phyloP scores from a whole-genome alignment of 345 rosid genomes.

The Lepidium africanum region DNA sequence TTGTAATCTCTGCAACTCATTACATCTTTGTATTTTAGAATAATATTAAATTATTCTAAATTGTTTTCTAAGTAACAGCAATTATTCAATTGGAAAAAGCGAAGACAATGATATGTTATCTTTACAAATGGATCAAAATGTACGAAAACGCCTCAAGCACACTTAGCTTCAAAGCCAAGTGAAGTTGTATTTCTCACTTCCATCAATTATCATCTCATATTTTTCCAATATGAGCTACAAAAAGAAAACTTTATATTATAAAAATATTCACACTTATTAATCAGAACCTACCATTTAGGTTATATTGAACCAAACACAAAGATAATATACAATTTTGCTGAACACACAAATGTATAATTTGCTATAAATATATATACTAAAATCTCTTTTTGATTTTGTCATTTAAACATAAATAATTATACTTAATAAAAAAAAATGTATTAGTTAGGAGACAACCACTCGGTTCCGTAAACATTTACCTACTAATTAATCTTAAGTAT shows the following conservation, averaged over 20 bases:
- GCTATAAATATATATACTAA: not conserved
- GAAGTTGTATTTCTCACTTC: slow-evolving; percentile 17
- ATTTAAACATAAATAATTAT: not conserved
- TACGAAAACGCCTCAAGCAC: slow-evolving; percentile 6
- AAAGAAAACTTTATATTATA: not conserved
- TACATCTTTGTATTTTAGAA: not conserved
- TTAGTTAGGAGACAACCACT: slow-evolving; percentile 24
- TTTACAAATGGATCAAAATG: slow-evolving; percentile 14
- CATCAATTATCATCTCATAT: slow-evolving; percentile 14
- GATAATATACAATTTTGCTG: not conserved
- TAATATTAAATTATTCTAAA: not conserved
- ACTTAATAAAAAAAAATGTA: not conserved
- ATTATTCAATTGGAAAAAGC: slow-evolving; percentile 5
- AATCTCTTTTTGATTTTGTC: not conserved
- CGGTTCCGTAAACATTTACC: slow-evolving; percentile 24
- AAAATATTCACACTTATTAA: not conserved
- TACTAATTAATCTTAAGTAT: slow-evolving; percentile 3
- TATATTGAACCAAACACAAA: not conserved
- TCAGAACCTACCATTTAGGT: not conserved
- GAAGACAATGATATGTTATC: slow-evolving; percentile 46
- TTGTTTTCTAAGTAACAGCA: slow-evolving; percentile 14
- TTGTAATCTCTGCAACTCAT: not conserved
- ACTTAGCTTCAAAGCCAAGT: slow-evolving; percentile 69
- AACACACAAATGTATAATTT: not conserved
- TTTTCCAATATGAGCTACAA: not conserved